Conservation (phyloP, 768 basidiomycete species). For the Lentinula boryana region DNA sequence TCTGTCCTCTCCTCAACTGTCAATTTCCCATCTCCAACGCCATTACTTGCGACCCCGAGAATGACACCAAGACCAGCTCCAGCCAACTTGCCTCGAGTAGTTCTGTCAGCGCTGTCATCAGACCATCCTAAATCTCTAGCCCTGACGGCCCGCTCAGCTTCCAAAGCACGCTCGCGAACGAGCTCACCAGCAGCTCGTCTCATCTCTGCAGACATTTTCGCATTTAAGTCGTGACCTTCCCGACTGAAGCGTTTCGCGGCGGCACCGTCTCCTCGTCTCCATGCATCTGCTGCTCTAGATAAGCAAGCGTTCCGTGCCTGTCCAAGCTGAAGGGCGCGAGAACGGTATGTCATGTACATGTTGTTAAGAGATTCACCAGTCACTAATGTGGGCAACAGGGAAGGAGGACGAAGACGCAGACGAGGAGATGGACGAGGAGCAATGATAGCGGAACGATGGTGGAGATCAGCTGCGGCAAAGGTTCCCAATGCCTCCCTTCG, state of each 20-base stretch:
- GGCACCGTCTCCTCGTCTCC: constrained; percentile 92
- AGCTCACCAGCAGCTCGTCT: constrained; percentile 77
- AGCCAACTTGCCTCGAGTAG: constrained; percentile 63
- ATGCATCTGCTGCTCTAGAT: constrained; percentile 92
- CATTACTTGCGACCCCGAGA: constrained; percentile 74
- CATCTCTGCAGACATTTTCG: constrained; percentile 86
- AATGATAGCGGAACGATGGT: constrained; percentile 63
- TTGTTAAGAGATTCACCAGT: constrained; percentile 78
- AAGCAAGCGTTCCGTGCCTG: constrained; percentile 92
- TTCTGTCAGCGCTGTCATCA: constrained; percentile 79
- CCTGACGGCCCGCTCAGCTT: constrained; percentile 73
- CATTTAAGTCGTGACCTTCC: constrained; percentile 91
- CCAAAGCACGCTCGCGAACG: constrained; percentile 72
- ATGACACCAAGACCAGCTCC: constrained; percentile 83
- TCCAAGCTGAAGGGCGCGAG: constrained; percentile 85
- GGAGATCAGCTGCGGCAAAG: constrained; percentile 55
- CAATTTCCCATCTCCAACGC: constrained; percentile 46
- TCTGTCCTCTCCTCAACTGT: constrained; percentile 90
- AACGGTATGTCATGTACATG: constrained; percentile 86
- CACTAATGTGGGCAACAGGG: constrained; percentile 80
- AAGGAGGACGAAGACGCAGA: constrained; percentile 75
- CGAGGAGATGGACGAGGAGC: constrained; percentile 82
- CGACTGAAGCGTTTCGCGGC: constrained; percentile 91
- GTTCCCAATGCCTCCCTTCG: constrained; percentile 54
- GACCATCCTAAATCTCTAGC: constrained; percentile 62